These are phyloP conservation scores for Eimeria praecox DNA, from an alignment of 169 alveolate genomes.

Conservation along the genomic window DNA sequence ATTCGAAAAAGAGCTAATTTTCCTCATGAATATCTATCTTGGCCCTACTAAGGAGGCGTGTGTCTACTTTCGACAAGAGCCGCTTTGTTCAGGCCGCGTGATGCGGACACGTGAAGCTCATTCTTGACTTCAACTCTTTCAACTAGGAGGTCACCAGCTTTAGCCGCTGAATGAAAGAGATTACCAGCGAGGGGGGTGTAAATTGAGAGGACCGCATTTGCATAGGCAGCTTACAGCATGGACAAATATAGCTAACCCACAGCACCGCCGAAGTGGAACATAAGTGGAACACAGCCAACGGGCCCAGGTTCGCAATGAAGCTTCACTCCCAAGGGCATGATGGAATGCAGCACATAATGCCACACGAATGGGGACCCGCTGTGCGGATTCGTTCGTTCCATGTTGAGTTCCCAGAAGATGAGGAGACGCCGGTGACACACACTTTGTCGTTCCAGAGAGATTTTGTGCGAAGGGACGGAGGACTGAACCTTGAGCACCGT, in stretches of 20 bases:
- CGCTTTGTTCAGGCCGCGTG: not conserved
- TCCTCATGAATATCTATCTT: not conserved
- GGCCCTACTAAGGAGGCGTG: not conserved
- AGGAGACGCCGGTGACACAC: slow-evolving; percentile 66
- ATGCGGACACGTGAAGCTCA: not conserved
- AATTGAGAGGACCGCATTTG: not conserved
- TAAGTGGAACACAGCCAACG: not conserved
- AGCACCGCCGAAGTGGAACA: not conserved
- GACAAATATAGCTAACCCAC: not conserved
- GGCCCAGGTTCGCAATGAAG: slow-evolving; percentile 20
- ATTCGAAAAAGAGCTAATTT: not conserved
- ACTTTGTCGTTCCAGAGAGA: slow-evolving; percentile 59
- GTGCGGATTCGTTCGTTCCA: slow-evolving; percentile 69
- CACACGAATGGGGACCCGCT: slow-evolving; percentile 30
- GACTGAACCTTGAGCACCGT: slow-evolving; percentile 76
- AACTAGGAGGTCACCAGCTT: not conserved
- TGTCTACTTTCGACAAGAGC: not conserved
- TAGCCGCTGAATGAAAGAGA: not conserved
- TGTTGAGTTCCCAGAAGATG: slow-evolving; percentile 72
- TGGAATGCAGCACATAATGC: slow-evolving; percentile 20
- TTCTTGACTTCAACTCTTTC: not conserved
- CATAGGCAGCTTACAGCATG: not conserved
- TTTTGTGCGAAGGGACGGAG: slow-evolving; percentile 54
- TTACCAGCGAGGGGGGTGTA: not conserved
- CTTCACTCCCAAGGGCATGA: slow-evolving; percentile 30